Evolutionary conservation across 306 rosid genomes (phyloP).

Genomic region (Sicyos edulis): DNA sequence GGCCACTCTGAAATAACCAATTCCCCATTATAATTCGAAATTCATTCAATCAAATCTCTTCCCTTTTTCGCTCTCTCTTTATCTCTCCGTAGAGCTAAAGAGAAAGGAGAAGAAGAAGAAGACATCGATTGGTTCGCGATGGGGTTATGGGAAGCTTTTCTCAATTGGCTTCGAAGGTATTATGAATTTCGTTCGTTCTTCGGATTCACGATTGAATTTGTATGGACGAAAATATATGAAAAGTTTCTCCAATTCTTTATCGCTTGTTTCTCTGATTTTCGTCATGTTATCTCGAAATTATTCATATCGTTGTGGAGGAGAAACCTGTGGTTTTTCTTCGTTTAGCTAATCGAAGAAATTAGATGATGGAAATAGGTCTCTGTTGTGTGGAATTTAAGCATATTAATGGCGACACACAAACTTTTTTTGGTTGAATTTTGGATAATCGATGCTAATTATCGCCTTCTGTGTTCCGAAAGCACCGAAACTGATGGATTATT

Average conservation of each 20-base stretch:
- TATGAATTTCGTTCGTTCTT: background rate
- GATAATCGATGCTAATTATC: background rate
- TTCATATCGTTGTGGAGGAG: background rate
- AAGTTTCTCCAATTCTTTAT: background rate
- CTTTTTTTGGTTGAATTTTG: background rate
- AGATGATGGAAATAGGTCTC: background rate
- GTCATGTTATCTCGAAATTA: no score
- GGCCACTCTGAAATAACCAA: background rate
- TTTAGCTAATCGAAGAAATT: no score
- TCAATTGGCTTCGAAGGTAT: conserved; percentile 64
- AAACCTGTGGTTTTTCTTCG: background rate
- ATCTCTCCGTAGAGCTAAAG: background rate
- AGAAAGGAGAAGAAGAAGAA: background rate
- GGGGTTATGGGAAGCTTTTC: conserved; percentile 58
- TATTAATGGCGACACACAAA: background rate
- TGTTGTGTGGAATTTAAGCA: background rate
- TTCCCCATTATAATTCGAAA: conserved; percentile 12
- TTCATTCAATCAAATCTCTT: background rate
- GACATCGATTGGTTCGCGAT: conserved; percentile 20
- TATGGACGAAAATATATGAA: no score
- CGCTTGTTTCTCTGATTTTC: no score
- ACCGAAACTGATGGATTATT: background rate
- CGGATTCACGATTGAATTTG: background rate
- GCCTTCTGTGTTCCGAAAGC: background rate
- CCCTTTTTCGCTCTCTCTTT: no score